A percentile compares a stretch with the other conserved stretches of the same genome.
These are phyloP conservation scores for Microdochium paspali DNA, from an alignment of 2,329 filamentous ascomycete species.

Conservation along the genomic window DNA sequence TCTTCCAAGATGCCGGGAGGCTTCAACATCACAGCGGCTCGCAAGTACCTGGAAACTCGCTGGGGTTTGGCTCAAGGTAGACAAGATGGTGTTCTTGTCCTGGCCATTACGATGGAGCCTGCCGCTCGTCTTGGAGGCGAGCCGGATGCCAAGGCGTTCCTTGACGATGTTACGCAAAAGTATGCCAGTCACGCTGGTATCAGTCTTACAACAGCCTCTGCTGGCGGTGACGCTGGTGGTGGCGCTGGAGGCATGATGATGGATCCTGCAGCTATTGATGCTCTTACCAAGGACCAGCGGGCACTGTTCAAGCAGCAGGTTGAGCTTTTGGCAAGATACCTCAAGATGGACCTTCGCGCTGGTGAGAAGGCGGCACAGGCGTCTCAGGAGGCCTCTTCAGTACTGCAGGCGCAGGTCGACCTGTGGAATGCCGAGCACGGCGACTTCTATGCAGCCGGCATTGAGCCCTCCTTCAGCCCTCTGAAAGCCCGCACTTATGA, in stretches of 20 bases:
- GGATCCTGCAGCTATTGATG: constrained; percentile 95
- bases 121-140: constrained; percentile 81
- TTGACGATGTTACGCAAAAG: constrained; percentile 82
- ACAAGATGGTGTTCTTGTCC: constrained; percentile 81
- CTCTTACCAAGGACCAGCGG: constrained; percentile 91
- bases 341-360: constrained; percentile 94
- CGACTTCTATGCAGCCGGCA: constrained; percentile 90
- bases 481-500: constrained; percentile 96
- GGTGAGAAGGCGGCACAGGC: constrained; percentile 88
- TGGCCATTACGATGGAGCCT: constrained; percentile 91
- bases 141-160: constrained; percentile 81
- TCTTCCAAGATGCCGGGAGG: constrained; percentile 99
- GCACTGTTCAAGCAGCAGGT: constrained; percentile 97
- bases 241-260: constrained; percentile 92
- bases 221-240: constrained; percentile 62
- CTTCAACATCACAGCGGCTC: constrained; percentile 93
- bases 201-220: constrained; percentile 67
- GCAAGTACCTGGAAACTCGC: constrained; percentile 89
- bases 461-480: constrained; percentile 86
- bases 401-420: constrained; percentile 87
- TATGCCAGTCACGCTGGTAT: constrained; percentile 80
- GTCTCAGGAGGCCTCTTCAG: constrained; percentile 75
- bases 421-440: constrained; percentile 94
- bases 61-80: constrained; percentile 83
- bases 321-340: constrained; percentile 86